These are phyloP conservation scores for Cryptococcus hybrid DNA, from an alignment of 1,284 basidiomycete genomes.

Conservation along the genomic window DNA sequence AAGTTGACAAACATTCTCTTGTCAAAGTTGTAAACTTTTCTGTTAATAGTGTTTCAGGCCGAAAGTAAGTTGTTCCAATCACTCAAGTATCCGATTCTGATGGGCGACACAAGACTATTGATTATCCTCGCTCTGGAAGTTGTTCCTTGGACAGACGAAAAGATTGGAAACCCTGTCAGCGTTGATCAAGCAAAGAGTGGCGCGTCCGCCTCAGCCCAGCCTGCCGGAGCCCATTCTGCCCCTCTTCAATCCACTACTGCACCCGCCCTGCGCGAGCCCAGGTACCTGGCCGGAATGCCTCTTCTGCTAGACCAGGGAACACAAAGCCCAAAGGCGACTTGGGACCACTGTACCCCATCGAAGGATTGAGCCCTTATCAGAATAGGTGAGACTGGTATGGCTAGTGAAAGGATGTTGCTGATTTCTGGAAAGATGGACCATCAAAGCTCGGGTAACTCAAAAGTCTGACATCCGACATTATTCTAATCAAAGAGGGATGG, in stretches of 20 bases:
- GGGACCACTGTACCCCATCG: slow-evolving; percentile 76
- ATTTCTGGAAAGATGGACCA: slow-evolving; percentile 66
- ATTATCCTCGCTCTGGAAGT: slow-evolving; percentile 77
- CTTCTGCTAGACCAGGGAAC: slow-evolving; percentile 8
- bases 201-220: slow-evolving; percentile 12
- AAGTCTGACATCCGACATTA: slow-evolving; percentile 88
- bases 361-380: slow-evolving; percentile 93
- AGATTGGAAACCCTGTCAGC: slow-evolving; percentile 69
- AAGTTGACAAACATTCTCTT: slow-evolving; percentile 69
- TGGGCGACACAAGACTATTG: slow-evolving; percentile 60
- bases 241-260: slow-evolving; percentile 18
- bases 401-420: background rate
- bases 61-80: slow-evolving; percentile 58
- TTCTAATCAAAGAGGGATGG: slow-evolving; percentile 89
- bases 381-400: slow-evolving; percentile 62
- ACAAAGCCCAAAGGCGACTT: slow-evolving; percentile 16
- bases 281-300: background rate
- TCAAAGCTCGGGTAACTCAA: slow-evolving; percentile 89
- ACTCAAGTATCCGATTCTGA: background rate
- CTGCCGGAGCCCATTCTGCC: slow-evolving; percentile 17
- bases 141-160: slow-evolving; percentile 57
- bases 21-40: slow-evolving; percentile 74
- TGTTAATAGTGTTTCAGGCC: slow-evolving; percentile 79
- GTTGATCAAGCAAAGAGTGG: slow-evolving; percentile 39
- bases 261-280: slow-evolving; percentile 20